Evolutionary conservation across 495 filamentous ascomycete genomes (phyloP).

Genomic region (Xylaria flabelliformis): DNA sequence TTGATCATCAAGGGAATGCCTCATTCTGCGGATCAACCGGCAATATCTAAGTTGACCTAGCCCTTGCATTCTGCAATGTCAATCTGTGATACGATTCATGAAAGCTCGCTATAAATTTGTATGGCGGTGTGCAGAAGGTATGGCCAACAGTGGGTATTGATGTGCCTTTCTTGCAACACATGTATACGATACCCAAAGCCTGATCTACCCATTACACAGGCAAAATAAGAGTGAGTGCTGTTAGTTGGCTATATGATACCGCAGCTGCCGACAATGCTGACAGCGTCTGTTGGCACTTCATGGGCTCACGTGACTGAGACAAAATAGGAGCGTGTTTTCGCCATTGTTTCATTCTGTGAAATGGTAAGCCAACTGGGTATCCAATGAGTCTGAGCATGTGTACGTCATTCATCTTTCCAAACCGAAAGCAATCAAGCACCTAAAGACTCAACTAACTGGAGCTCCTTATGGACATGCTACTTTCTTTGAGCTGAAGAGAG

Average conservation of each 20-base stretch:
- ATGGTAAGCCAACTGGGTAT: too few species aligned
- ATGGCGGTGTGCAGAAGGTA: not conserved
- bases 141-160: not conserved
- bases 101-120: not conserved
- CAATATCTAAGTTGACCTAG: not conserved
- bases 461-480: too few species aligned
- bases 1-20: conserved; percentile 3
- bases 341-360: not conserved
- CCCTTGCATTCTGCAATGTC: not conserved
- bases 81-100: not conserved
- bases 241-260: not conserved
- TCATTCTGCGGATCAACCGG: conserved; percentile 4
- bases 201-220: not conserved
- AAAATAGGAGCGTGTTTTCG: not conserved
- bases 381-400: too few species aligned
- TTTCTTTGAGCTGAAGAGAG: not conserved
- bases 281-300: not conserved
- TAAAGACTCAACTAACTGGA: not conserved
- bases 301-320: not conserved
- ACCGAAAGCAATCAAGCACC: not conserved
- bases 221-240: not conserved
- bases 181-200: not conserved
- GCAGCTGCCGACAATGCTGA: not conserved
- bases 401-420: not conserved
- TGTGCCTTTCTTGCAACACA: not conserved